A percentile compares a stretch with the other conserved stretches of the same genome.
phyloP scores from a whole-genome alignment of 2,329 filamentous ascomycete genomes.

The Pseudogymnoascus sp. region DNA sequence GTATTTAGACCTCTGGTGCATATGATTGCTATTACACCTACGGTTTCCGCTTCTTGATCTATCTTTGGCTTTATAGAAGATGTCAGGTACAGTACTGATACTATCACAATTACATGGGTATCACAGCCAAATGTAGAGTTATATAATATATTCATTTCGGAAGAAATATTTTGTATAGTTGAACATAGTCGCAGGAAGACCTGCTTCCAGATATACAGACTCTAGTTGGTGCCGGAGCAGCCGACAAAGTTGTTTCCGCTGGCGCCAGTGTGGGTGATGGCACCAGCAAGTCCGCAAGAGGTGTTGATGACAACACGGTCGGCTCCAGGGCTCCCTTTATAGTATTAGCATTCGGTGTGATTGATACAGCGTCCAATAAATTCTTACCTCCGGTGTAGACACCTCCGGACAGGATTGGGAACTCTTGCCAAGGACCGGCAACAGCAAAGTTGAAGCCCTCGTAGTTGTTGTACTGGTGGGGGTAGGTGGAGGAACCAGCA shows the following conservation, averaged over 20 bases:
- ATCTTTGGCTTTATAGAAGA: too few relatives aligned
- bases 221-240: slow-evolving; percentile 32
- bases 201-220: background rate
- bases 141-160: background rate
- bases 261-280: slow-evolving; percentile 64
- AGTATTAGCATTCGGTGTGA: background rate
- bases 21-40: too few relatives aligned
- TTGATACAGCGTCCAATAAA: slow-evolving; percentile 8
- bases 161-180: background rate
- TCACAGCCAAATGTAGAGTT: background rate
- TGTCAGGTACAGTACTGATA: too few relatives aligned
- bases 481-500: slow-evolving; percentile 38
- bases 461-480: slow-evolving; percentile 52
- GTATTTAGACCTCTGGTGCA: too few relatives aligned
- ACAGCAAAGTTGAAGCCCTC: slow-evolving; percentile 54
- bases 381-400: slow-evolving; percentile 47
- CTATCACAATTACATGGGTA: background rate
- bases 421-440: slow-evolving; percentile 53
- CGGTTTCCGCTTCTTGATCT: too few relatives aligned
- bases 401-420: slow-evolving; percentile 45
- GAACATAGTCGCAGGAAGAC: background rate
- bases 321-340: slow-evolving; percentile 50
- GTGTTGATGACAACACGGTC: slow-evolving; percentile 59
- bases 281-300: slow-evolving; percentile 47
- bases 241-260: slow-evolving; percentile 59